phyloP scores from a whole-genome alignment of 371 early-diverging fungal species.

The Zychaea mexicana region DNA sequence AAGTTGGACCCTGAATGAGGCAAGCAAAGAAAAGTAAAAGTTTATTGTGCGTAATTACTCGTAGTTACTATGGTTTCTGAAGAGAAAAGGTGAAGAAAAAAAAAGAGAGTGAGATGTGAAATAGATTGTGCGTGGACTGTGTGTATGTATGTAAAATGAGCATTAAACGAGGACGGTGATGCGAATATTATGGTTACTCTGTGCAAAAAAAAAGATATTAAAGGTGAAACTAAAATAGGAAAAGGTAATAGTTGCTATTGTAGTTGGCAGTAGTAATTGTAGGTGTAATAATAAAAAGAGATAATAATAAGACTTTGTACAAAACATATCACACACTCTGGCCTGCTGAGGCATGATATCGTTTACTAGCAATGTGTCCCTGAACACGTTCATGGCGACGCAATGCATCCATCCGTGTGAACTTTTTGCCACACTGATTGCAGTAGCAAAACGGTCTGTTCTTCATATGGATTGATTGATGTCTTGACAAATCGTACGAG shows the following conservation, averaged over 20 bases:
- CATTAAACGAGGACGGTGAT: no score
- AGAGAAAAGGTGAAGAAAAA: no score
- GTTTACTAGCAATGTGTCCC: slow-evolving; percentile 23
- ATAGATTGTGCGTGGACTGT: no score
- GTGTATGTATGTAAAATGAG: no score
- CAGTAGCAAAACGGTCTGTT: slow-evolving; percentile 37
- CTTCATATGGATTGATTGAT: slow-evolving; percentile 38
- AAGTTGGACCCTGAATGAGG: no score
- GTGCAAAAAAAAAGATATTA: neutral
- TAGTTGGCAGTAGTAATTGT: no score
- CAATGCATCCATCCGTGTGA: slow-evolving; percentile 40
- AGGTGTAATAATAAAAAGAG: neutral
- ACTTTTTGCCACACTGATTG: slow-evolving; percentile 33
- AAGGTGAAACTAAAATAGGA: neutral
- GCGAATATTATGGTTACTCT: no score
- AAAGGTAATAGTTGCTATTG: slow-evolving; percentile 2
- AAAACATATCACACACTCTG: slow-evolving; percentile 19
- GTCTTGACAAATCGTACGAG: slow-evolving; percentile 34
- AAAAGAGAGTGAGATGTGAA: no score
- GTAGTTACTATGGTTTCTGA: no score
- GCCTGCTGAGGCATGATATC: slow-evolving; percentile 20
- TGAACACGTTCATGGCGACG: slow-evolving; percentile 42
- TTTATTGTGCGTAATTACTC: no score
- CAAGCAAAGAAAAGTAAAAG: no score
- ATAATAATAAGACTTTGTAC: neutral